Evolutionary conservation across 208 protist genomes (phyloP), one percentile per base, ranked within the genome.

Genomic region (Trypanosomatidae sp.): DNA sequence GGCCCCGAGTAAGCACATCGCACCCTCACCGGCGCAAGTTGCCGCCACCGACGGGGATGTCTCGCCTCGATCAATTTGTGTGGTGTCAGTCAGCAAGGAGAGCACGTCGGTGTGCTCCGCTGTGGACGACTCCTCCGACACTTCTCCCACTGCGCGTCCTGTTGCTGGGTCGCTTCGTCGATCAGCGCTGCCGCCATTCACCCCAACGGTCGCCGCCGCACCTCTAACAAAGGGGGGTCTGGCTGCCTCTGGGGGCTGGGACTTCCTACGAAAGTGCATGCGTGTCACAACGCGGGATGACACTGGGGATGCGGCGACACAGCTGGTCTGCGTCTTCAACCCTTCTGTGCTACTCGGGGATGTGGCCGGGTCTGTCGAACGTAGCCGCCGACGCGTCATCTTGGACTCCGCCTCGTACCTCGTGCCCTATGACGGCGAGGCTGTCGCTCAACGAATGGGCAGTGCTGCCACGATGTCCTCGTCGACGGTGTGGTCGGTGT

Each of bases 371-470:
- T 6, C 71, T 15, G 55, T 46, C 15, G 77, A 77, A 19, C 58
- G 56, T 25, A 55, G 49, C 62, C 56, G 58, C 44, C 41, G 74
- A 6, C 74, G 74, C 8, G 74, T 79, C n/a, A 58, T 79, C 10
- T 30, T 73, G 44, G 74, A 73, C 28, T 52, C 74, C 30, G 65
- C 44, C n/a, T 41, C 62, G 15, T 74, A 41, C 47, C 74, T 79
- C 43, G 74, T 79, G 19, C 74, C 74, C 12, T 79, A 79, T 33
- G 68, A 79, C 1, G 67, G 74, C 10, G 74, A 33, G 41, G 55
- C 62, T n/a, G 52, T 47, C 15, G 36, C 52, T 30, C 36, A 53
- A 12, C 28, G 33, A 30, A 28, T 10, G 17, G 52, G 59, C 44
- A 10, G 55, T 33, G 50, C 39, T 68, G 64, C 64, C 19, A 33